Conservation (phyloP, 1,284 basidiomycete genomes). For the Apiotrichum gamsii region DNA sequence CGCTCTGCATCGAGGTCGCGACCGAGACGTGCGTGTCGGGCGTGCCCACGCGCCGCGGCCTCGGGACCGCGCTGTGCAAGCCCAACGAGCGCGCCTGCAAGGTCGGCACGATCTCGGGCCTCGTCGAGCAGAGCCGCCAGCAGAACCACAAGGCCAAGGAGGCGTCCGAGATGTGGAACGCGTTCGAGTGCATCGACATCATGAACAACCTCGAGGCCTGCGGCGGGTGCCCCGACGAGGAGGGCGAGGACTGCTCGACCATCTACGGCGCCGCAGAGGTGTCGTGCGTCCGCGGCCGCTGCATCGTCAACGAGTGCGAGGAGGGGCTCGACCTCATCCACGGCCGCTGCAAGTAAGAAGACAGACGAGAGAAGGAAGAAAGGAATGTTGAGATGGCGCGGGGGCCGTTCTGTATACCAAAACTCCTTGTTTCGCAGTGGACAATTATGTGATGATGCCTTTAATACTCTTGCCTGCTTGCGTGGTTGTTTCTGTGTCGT, state of each 20-base stretch:
- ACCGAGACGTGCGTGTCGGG: neutral
- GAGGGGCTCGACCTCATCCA: neutral
- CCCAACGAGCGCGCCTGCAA: neutral
- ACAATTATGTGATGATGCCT: no score
- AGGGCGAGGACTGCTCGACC: constrained; percentile 11
- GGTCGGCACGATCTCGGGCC: neutral
- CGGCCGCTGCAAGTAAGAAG: constrained; percentile 1
- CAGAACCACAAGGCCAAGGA: neutral
- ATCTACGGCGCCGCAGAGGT: constrained; percentile 8
- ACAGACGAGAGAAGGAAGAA: no score
- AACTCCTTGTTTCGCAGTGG: no score
- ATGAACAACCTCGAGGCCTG: neutral
- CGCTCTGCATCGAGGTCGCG: neutral
- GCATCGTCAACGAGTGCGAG: constrained; percentile 5
- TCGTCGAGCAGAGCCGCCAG: no score
- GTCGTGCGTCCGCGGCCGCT: constrained; percentile 14
- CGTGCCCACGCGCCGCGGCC: neutral
- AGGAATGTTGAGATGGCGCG: no score
- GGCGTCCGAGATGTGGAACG: neutral
- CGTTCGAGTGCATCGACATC: neutral
- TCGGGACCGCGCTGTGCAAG: neutral
- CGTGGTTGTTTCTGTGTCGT: no score
- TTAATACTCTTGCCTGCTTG: no score
- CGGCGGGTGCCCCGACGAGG: constrained; percentile 2
- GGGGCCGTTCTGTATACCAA: no score